Conservation (phyloP, 345 rosid species). For the Brassica incana region DNA sequence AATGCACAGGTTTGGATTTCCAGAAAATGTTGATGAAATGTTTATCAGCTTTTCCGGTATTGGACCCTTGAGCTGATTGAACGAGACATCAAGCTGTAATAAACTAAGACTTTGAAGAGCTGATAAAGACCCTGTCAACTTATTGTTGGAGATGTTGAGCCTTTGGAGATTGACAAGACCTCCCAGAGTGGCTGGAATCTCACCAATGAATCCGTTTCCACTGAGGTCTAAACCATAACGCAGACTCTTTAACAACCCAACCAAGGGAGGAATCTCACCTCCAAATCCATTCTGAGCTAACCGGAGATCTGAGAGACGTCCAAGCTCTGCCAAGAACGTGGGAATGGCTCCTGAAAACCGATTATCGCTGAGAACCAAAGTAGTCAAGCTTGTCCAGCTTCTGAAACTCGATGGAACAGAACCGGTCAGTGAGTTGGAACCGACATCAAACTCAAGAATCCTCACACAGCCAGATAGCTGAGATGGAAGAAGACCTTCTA, state of each 20-base stretch:
- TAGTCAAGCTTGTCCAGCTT: conserved; percentile 54
- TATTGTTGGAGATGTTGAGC: conserved; percentile 70
- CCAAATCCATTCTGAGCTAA: conserved; percentile 65
- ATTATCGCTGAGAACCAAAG: conserved; percentile 59
- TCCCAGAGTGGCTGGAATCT: conserved; percentile 55
- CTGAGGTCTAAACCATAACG: conserved; percentile 45
- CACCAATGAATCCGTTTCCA: conserved; percentile 56
- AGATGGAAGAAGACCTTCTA: conserved; percentile 66
- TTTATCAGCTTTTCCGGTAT: conserved; percentile 48
- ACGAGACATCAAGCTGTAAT: conserved; percentile 53
- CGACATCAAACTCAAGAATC: conserved; percentile 51
- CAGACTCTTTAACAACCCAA: conserved; percentile 33
- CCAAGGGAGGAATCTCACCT: conserved; percentile 62
- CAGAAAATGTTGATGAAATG: conserved; percentile 47
- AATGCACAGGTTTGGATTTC: conserved; percentile 67
- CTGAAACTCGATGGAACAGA: conserved; percentile 51
- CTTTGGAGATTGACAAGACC: conserved; percentile 44
- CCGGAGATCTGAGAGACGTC: conserved; percentile 49
- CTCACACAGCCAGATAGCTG: conserved; percentile 55
- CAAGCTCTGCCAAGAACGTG: conserved; percentile 51
- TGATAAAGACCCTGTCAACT: conserved; percentile 60
- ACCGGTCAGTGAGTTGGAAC: conserved; percentile 64
- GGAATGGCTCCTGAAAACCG: conserved; percentile 64
- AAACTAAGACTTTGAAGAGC: conserved; percentile 44
- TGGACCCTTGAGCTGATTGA: conserved; percentile 65